Base-by-base conservation (phyloP, 768 basidiomycete species). In the Termitomyces sp. region DNA sequence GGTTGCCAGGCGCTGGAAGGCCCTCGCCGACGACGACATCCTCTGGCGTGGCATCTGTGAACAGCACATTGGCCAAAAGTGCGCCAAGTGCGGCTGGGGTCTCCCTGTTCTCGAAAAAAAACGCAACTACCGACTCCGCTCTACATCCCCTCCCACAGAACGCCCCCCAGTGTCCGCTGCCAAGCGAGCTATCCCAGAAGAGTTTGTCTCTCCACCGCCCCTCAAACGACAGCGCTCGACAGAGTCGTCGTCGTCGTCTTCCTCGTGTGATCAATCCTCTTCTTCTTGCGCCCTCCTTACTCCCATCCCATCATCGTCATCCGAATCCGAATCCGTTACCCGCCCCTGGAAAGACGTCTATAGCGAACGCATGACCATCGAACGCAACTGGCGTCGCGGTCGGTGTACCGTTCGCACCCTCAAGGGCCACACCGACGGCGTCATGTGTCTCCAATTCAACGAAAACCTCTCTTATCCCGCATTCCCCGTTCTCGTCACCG, bases 291-390 rank as follows among this genome's bases (percentile, higher is more conserved):
- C 63, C 38, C 75, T 76, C 38, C 68, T 72, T 27, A 67, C 69
- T 47, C 60, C 70, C 54, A 64, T 68, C 60, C 66, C 70, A 54
- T n/a, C n/a, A n/a, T n/a, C n/a, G n/a, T 62, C 71, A 44, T 50
- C 65, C 9, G 65, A n/a, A n/a, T 29, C 51, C 12, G 65, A 71
- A 25, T 74, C 77, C 16, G 64, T 82, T 58, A 95, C 92, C 16
- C 85, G 95, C 43, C 97, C 96, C 0, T 99, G 97, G 97, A 99
- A 99, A 70, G 87, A 91, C 62, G 96, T 99, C 19, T 99, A 98
- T 72, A 92, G 90, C 68, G 97, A 99, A 70, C 88, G 97, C n/a
- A 85, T 98, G 71, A 86, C 88, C 19, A 84, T 99, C 43, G 97
- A 98, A 73, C 85, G 95, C 47, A 99, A 99, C 71, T 99, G 97